Percentiles rank a stretch among this genome's conserved stretches.
Conservation (phyloP, 2,329 filamentous ascomycete genomes). For the Pseudogymnoascus sp. region DNA sequence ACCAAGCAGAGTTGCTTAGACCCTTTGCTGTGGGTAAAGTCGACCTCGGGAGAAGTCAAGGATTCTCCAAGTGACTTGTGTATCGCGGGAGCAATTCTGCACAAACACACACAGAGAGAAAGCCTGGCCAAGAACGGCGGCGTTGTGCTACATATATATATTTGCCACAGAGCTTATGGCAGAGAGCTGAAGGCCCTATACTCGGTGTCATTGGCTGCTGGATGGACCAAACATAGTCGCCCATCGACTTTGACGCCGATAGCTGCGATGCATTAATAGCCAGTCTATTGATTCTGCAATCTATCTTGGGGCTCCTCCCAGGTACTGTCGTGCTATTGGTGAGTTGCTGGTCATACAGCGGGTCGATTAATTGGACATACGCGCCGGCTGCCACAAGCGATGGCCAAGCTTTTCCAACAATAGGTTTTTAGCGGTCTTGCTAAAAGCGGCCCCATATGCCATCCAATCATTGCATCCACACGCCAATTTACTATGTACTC, state of each 20-base stretch:
- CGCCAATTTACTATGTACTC: background rate
- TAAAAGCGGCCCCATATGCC: background rate
- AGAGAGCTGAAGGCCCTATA: background rate
- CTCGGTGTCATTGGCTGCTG: background rate
- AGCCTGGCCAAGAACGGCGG: conserved; percentile 4
- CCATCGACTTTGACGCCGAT: background rate
- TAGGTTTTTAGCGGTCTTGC: background rate
- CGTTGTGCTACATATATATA: conserved; percentile 7
- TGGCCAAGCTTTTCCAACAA: conserved; percentile 1
- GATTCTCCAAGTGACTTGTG: background rate
- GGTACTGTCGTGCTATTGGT: background rate
- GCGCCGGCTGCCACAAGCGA: conserved; percentile 7
- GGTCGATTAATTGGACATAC: conserved; percentile 3
- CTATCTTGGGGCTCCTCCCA: background rate
- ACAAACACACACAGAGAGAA: background rate
- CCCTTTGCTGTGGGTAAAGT: background rate
- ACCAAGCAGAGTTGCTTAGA: background rate
- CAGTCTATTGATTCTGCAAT: conserved; percentile 2
- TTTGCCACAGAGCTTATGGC: background rate
- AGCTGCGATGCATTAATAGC: conserved; percentile 2
- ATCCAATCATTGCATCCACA: background rate
- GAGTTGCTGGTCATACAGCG: background rate
- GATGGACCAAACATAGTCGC: background rate
- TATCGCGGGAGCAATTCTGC: background rate
- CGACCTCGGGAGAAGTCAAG: background rate